Conservation (phyloP, 176 grass and related monocot species). For the Triticum turgidum region DNA sequence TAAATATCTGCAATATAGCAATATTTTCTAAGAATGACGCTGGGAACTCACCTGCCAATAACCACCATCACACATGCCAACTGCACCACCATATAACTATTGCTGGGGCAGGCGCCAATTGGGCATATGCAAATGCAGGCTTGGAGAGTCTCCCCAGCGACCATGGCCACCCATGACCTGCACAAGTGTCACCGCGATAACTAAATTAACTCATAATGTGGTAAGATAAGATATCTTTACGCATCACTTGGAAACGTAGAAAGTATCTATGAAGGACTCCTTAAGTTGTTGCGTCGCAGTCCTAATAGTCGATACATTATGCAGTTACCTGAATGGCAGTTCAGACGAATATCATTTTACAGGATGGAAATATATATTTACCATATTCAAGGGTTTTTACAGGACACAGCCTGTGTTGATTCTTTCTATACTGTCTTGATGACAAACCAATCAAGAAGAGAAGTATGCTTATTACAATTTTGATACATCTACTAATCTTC, state of each 20-base stretch:
- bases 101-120: constrained; percentile 8
- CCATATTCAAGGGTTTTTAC: constrained; percentile 6
- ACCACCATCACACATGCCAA: constrained; percentile 26
- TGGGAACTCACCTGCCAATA: constrained; percentile 40
- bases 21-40: constrained; percentile 24
- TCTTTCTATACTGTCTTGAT: not conserved
- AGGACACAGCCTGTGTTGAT: not conserved
- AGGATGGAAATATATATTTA: not conserved
- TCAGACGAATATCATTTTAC: not conserved
- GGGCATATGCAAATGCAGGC: constrained; percentile 14
- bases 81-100: constrained; percentile 44
- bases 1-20: constrained; percentile 13
- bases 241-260: not conserved
- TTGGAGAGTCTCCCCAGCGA: not conserved
- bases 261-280: not conserved
- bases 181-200: not conserved
- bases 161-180: constrained; percentile 19
- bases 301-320: not conserved
- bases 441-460: not conserved
- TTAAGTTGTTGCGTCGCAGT: not conserved
- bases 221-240: constrained; percentile 30
- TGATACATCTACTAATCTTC: not conserved
- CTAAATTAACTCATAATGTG: constrained; percentile 21
- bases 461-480: not conserved
- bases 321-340: constrained; percentile 5